Evolutionary conservation across 805 yeast genomes (phyloP), one percentile per base, ranked within the genome.

Genomic region (Metschnikowia similis): DNA sequence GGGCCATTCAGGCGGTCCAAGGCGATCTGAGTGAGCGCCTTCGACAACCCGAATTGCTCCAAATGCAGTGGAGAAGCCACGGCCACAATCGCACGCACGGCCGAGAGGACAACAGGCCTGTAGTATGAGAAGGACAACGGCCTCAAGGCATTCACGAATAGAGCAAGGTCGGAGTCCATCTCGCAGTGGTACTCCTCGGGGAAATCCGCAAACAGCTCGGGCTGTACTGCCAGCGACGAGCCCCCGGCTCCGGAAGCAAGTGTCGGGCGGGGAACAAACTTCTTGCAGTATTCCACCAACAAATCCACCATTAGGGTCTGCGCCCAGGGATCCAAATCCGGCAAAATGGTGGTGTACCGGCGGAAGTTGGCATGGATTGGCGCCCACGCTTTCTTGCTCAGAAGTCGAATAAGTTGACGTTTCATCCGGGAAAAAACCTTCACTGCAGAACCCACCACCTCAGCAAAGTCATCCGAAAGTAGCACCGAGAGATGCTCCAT

Each of bases 281-380:
- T 57, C 47, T 90, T 77, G 32, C 82, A 72, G 64, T 94, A 94
- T 46, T 81, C 80, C 0, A 84, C 78, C 45, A 91, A 69, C 4
- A 87, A 56, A 43, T 87, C 87, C 17, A 89, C 68, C 13, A 83
- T 64, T 9, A 71, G 61, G 0, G 76, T 65, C 59, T 87, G 90
- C 8, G 89, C 69, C 86, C 90, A 88, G 47, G 84, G 85, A 51
- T 90, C 96, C 48, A 92, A 72, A 1, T 76, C 72, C 0, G 60
- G 55, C 28, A 81, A 54, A 31, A 74, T 65, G 1, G 69, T 60
- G 51, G 89, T 82, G 45, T 77, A 76, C 17, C 82, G 75, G 30
- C 87, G 76, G 62, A 77, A 87, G 56, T 83, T 81, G 2, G 85
- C 81, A 62, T 94, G 98, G 2, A 92, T 65, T 32, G 87, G 65